These are phyloP conservation scores for Yamagishiella unicocca DNA, from an alignment of 139 green algal genomes.

Conservation along the genomic window DNA sequence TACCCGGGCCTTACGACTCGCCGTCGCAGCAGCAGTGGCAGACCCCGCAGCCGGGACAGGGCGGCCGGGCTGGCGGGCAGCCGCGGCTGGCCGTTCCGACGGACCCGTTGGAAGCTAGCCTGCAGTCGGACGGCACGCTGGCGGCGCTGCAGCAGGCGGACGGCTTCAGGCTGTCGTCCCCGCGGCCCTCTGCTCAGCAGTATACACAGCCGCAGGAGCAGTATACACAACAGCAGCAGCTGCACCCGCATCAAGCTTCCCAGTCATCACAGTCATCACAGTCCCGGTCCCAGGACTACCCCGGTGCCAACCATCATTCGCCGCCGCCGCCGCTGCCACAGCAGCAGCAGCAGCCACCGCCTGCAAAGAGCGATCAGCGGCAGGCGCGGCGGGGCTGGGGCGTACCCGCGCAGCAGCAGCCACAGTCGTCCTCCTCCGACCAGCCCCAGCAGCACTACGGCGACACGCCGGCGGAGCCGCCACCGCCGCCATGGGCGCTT, in stretches of 20 bases:
- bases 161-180: slow-evolving; percentile 28
- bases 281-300: too few species aligned
- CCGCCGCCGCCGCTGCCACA: neutral
- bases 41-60: neutral
- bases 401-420: neutral
- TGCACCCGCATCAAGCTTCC: neutral
- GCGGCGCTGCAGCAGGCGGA: slow-evolving; percentile 24
- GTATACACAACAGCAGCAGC: neutral
- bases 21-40: slow-evolving; percentile 42
- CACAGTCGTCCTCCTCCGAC: too few species aligned
- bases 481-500: neutral
- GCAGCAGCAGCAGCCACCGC: neutral
- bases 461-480: neutral
- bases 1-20: slow-evolving; percentile 34
- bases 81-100: neutral
- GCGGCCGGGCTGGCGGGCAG: neutral
- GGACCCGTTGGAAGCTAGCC: slow-evolving; percentile 33
- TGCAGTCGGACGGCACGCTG: slow-evolving; percentile 1
- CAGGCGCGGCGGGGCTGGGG: slow-evolving; percentile 20
- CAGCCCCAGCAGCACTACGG: neutral
- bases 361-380: neutral
- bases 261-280: neutral
- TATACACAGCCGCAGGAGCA: neutral
- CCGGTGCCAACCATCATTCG: neutral
- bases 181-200: neutral